Evolutionary conservation across 2,329 filamentous ascomycete species (phyloP), one percentile per base, ranked within the genome.

Genomic region (Venturia carpophila): DNA sequence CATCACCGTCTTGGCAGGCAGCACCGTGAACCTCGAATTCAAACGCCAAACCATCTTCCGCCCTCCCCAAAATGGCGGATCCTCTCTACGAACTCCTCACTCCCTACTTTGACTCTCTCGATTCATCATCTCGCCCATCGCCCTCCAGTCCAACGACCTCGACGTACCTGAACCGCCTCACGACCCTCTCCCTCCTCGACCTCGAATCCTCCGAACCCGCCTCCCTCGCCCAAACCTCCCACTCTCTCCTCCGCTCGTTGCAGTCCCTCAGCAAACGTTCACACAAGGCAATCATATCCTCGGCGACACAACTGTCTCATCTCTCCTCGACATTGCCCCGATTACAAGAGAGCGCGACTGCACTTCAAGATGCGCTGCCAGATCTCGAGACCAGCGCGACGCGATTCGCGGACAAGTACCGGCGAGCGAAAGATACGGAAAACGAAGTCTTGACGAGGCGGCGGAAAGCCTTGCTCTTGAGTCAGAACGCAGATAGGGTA

Each of bases 201-300:
- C 82, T 97, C 64, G 84, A 85, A 62, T 84, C 85, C 30, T 87
- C 84, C 7, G 94, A 99, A 75, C 87, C 89, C 0, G 87, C 91
- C 67, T 86, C 86, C 0, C 84, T 97, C n/a, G 80, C 88, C 0
- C 91, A 97, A 71, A 83, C 87, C 65, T 88, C 89, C 3, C 91
- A 97, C 68, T 89, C 90, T 0, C 84, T 90, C 49, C 83, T 93
- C 17, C 84, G 96, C 49, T 90, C 91, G 0, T 83, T 97, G 1
- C 94, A 99, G 74, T 84, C 86, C 0, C 85, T 97, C 62, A 93
- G 92, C 9, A 96, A 96, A 71, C 89, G 90, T 69, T 96, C 92
- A 0, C 88, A 97, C 76, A 90, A 88, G 73, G 83, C 87, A 21
- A 87, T 97, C 68, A 92, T 97, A 70, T 82, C 87, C 64, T 94